Evolutionary conservation across 306 rosid species (phyloP), one percentile per base, ranked within the genome.

Genomic region (Cicer yamashitae): DNA sequence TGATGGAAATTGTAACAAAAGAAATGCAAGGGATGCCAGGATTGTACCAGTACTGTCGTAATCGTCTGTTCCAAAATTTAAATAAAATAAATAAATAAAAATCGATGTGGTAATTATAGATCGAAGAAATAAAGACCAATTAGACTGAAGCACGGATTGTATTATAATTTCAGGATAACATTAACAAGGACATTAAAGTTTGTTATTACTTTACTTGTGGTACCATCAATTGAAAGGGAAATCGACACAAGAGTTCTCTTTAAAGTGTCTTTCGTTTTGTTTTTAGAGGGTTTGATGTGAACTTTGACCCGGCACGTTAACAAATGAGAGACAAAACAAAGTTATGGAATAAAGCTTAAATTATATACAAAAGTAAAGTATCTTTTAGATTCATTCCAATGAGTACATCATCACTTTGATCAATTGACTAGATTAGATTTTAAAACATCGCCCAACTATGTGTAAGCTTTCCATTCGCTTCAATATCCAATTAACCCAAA

Each of bases 281-380:
- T 67, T 73, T 46, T 75, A 45, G 56, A 73, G 68, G 67, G 73
- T 10, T 70, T 70, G 83, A 81, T 74, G 85, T 81, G 88, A 81
- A 77, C 64, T 81, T 84, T 84, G 85, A 69, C 85, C 64, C 67
- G 6, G 59, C 81, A 73, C 88, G 34, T 50, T 64, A 69, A 61
- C 81, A 59, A 73, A 81, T 57, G 70, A 61, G 63, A 80, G 77
- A 58, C 78, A 57, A 68, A 62, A 64, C 76, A 9, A 63, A 71
- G 64, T 66, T 54, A 70, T 53, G 20, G 46, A 78, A 40, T 69
- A 69, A 76, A 71, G 64, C 67, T 47, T 8, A 34, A 57, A 48
- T 71, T 38, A 51, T 25, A 9, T 11, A 57, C 73, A 81, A 59
- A 81, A 73, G 67, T 54, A 84, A 84, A 77, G 85, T 9, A 8